Evolutionary conservation across 2,329 filamentous ascomycete species (phyloP), one percentile per base, ranked within the genome.

Genomic region (Ilyonectria mors-panacis): DNA sequence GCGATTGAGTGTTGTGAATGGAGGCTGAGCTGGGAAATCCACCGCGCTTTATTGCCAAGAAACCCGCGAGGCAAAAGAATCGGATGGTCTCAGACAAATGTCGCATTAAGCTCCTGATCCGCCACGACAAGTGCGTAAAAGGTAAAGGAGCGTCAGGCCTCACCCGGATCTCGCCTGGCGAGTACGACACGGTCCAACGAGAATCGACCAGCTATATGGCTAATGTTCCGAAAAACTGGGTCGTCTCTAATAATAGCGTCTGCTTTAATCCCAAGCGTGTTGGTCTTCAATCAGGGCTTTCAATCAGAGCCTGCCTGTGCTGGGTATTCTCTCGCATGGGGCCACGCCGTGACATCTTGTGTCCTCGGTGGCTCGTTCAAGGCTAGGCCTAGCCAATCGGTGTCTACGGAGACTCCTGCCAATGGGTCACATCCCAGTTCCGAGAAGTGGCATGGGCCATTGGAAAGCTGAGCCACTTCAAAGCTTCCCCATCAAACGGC

Each of bases 381-480:
- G n/a, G 23, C 26, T n/a, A n/a, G 12, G 6, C 3, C 13, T 5
- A 8, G 13, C 47, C 47, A 50, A 50, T 50, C 47, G 47, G 47
- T 9, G 4, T 50, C 30, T 7, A 7, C 17, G 47, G 15, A 42
- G 7, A 28, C 3, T 50, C 3, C 8, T 50, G 23, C 13, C 17
- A 50, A 50, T 19, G 23, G 26, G 10, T 9, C 26, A 6, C 26
- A 17, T 28, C 47, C 21, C 19, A 15, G 4, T 28, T 48, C 5
- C 6, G 39, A 42, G 39, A 42, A 19, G 39, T 42, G 17, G 17
- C 39, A n/a, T 42, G 39, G 39, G 39, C n/a, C 3, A 42, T 26
- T 57, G 33, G 33, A 17, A 45, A 21, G 39, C 30, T 26, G 21
- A 54, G 61, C 26, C 48, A 47, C 39, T 28, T 47, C 61, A 39